A percentile compares a stretch with the other conserved stretches of the same genome.
These are phyloP conservation scores for Tagetes patula DNA, from an alignment of 129 eudicot genomes.

Conservation along the genomic window DNA sequence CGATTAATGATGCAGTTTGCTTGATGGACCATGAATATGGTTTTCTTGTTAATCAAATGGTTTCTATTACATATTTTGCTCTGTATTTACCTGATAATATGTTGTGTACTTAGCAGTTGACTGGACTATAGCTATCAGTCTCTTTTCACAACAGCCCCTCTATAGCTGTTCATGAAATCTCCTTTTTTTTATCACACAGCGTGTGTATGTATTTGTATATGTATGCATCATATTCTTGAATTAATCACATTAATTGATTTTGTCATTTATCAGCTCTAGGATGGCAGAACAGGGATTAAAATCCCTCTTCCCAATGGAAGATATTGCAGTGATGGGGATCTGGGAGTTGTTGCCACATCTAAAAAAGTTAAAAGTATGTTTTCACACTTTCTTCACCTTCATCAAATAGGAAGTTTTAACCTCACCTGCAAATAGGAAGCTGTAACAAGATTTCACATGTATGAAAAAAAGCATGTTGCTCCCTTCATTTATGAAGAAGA, in stretches of 20 bases:
- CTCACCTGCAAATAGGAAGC: not conserved
- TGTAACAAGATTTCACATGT: not conserved
- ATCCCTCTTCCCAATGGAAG: slow-evolving; percentile 86
- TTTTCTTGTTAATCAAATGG: not conserved
- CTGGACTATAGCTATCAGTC: not conserved
- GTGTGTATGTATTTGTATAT: not conserved
- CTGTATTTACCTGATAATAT: not conserved
- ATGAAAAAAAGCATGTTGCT: not conserved
- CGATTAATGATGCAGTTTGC: not conserved
- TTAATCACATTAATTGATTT: not conserved
- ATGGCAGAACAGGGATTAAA: slow-evolving; percentile 76
- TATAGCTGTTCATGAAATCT: not conserved
- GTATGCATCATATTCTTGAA: not conserved
- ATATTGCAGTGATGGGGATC: slow-evolving; percentile 93
- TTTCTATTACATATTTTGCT: not conserved
- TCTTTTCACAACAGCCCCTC: not conserved
- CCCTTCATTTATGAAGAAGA: not conserved
- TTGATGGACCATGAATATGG: not conserved
- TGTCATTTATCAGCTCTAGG: slow-evolving; percentile 43
- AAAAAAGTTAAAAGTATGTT: slow-evolving; percentile 55
- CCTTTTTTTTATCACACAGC: not conserved
- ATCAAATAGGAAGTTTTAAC: not conserved
- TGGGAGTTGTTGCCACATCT: slow-evolving; percentile 93
- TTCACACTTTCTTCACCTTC: not conserved
- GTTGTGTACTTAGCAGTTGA: not conserved